phyloP scores from a whole-genome alignment of 805 yeast species.

The Saturnispora ahearnii region DNA sequence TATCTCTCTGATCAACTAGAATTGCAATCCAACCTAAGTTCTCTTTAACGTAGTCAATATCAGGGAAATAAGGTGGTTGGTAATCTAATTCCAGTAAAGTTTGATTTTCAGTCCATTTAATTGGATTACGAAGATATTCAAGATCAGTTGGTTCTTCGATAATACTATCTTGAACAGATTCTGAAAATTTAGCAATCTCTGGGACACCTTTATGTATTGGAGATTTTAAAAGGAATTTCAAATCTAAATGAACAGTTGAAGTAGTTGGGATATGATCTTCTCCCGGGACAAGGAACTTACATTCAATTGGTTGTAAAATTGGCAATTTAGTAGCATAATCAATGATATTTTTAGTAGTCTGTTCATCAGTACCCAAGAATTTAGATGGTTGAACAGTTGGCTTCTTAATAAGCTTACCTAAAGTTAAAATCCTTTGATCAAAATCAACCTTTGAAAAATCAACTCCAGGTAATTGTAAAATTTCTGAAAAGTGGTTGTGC shows the following conservation, averaged over 20 bases:
- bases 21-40: conserved; percentile 56
- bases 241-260: conserved; percentile 62
- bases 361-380: conserved; percentile 41
- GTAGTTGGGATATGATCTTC: conserved; percentile 63
- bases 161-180: conserved; percentile 25
- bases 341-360: conserved; percentile 35
- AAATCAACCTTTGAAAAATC: conserved; percentile 42
- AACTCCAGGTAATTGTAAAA: conserved; percentile 76
- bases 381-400: conserved; percentile 46
- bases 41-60: conserved; percentile 26
- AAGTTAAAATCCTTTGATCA: conserved; percentile 41
- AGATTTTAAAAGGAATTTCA: conserved; percentile 71
- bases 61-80: conserved; percentile 72
- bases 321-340: conserved; percentile 62
- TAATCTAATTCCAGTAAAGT: conserved; percentile 56
- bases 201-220: conserved; percentile 57
- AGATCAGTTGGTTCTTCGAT: conserved; percentile 51
- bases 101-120: conserved; percentile 51
- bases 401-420: conserved; percentile 61
- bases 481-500: conserved; percentile 44
- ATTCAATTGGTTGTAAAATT: conserved; percentile 51
- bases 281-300: conserved; percentile 81
- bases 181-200: conserved; percentile 32
- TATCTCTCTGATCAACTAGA: conserved; percentile 66
- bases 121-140: conserved; percentile 66